Base-by-base conservation (phyloP, 2,329 filamentous ascomycete genomes). In the Pseudogymnoascus sp. region DNA sequence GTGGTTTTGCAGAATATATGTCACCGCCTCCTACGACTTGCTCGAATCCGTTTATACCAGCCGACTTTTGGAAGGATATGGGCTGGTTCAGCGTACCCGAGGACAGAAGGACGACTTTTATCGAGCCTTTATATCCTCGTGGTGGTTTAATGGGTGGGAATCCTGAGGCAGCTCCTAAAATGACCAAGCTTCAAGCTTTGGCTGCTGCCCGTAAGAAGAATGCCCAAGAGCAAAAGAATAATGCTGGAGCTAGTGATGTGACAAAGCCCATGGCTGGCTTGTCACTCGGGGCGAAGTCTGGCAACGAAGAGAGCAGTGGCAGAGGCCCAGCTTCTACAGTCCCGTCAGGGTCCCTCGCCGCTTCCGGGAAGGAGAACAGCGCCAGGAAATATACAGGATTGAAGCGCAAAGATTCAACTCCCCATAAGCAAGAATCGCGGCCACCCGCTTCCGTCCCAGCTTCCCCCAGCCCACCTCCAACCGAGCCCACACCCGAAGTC, bases 101-200 rank as follows among this genome's bases (percentile, higher is more conserved):
- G 40, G 76, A 88, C 57, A 85, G 90, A 31, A 81, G 83, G 68
- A 83, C 88, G 14, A 80, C 88, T 14, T 83, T 93, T 39, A 76
- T 89, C 60, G 80, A 86, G 42, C 84, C 81, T 75, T 64, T 82
- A 37, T 77, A 77, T 66, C 86, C 83, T 62, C 79, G 77, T 59
- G 83, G 86, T 16, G 88, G 91, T 1, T 79, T 99, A 0, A 76
- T 96, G 2, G 96, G 95, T 31, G 96, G 95, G 36, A 83, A 86
- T 7, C 82, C 85, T 1, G 82, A 84, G 59, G 77, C 77, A 11
- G 71, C 78, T n/a, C 81, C 84, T 2, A 95, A 93, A 71, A 82
- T 90, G 75, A 96, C 93, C 4, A 99, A 99, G 71, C 80, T 99
- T 54, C 93, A 96, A 70, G 91, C 91, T 59, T 79, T 99, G 45